Conservation (phyloP, 2,329 filamentous ascomycete species). For the Ophiostoma australiae region DNA sequence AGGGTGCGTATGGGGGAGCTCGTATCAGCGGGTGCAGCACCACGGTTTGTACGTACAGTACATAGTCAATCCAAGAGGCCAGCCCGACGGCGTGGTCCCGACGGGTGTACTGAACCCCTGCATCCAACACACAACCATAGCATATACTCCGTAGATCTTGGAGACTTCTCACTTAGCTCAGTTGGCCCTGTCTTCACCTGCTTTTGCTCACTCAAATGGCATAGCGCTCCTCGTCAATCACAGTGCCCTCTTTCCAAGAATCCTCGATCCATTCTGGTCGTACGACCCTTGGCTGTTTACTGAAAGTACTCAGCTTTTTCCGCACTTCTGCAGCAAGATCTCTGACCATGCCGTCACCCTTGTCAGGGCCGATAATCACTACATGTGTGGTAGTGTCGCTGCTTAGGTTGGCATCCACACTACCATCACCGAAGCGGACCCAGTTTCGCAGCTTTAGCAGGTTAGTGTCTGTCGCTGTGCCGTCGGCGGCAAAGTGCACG, state of each 20-base stretch:
- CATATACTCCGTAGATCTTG: neutral
- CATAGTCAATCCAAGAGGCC: too few species aligned
- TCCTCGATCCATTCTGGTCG: slow-evolving; percentile 67
- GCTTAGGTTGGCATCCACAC: slow-evolving; percentile 46
- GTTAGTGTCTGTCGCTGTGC: neutral
- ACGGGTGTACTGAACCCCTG: too few species aligned
- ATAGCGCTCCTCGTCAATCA: slow-evolving; percentile 72
- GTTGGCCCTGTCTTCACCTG: neutral
- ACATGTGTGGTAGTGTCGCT: slow-evolving; percentile 65
- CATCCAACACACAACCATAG: neutral
- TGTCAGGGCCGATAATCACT: slow-evolving; percentile 47
- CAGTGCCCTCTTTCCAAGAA: slow-evolving; percentile 72
- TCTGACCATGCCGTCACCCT: slow-evolving; percentile 36
- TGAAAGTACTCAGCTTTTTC: slow-evolving; percentile 42
- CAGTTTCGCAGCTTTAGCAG: slow-evolving; percentile 43
- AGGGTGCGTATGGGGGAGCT: too few species aligned
- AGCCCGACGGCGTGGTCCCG: too few species aligned
- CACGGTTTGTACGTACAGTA: too few species aligned
- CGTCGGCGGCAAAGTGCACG: slow-evolving; percentile 39
- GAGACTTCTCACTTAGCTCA: neutral
- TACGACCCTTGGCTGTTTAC: slow-evolving; percentile 63
- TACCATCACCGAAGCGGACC: slow-evolving; percentile 65
- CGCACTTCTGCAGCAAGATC: slow-evolving; percentile 43
- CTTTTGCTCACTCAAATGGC: slow-evolving; percentile 24
- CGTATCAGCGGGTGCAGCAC: too few species aligned